Percentiles rank a stretch among this genome's conserved stretches.
phyloP scores from a whole-genome alignment of 2,329 filamentous ascomycete genomes.

The Alternaria sp. region DNA sequence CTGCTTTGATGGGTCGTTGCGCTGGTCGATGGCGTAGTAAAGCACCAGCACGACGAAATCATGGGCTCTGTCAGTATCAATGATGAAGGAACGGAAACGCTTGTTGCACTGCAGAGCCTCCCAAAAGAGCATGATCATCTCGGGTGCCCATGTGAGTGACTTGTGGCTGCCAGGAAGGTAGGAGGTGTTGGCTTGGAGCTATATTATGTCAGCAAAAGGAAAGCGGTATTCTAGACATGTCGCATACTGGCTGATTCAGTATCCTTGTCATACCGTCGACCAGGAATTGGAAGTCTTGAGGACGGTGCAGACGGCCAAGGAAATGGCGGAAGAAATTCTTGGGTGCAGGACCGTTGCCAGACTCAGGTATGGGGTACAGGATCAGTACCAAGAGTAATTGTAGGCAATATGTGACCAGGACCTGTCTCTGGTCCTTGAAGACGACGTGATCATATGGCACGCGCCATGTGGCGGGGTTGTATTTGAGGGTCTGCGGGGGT shows the following conservation, averaged over 20 bases:
- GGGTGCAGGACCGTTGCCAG: conserved; percentile 67
- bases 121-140: conserved; percentile 98
- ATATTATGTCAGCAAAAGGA: conserved; percentile 30
- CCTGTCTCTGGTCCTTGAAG: conserved; percentile 89
- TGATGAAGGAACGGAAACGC: conserved; percentile 93
- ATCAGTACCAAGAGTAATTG: conserved; percentile 88
- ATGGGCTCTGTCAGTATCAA: conserved; percentile 91
- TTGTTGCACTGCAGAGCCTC: conserved; percentile 98
- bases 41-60: conserved; percentile 91
- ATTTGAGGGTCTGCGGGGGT: conserved; percentile 80
- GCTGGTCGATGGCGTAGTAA: conserved; percentile 92
- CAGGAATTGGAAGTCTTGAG: conserved; percentile 97
- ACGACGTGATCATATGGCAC: conserved; percentile 94
- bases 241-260: conserved; percentile 78
- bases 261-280: conserved; percentile 94
- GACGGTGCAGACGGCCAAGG: conserved; percentile 85
- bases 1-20: conserved; percentile 85
- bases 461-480: conserved; percentile 92
- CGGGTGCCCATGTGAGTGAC: conserved; percentile 85
- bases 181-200: conserved; percentile 84
- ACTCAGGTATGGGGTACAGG: conserved; percentile 87
- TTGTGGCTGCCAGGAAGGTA: conserved; percentile 88
- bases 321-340: conserved; percentile 97
- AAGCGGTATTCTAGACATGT: too few relatives aligned
- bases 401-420: conserved; percentile 88